phyloP scores from a whole-genome alignment of 2,329 filamentous ascomycete species.

The Calonectria pseudoturangicola region DNA sequence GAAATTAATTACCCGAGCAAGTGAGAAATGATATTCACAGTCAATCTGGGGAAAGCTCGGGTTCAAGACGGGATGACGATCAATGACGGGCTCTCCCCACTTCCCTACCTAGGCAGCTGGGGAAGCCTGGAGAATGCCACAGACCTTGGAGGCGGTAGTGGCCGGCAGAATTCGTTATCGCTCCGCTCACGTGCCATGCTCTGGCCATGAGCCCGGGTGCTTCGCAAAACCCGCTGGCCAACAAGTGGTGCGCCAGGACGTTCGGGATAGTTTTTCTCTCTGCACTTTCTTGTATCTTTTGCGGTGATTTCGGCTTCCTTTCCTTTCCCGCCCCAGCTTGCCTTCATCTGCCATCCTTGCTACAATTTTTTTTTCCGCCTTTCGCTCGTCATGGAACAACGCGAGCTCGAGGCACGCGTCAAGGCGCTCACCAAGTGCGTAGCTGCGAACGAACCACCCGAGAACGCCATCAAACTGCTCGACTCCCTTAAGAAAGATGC shows the following conservation, averaged over 20 bases:
- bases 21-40: not conserved
- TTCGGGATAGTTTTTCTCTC: constrained; percentile 22
- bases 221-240: constrained; percentile 32
- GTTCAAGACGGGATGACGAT: not conserved
- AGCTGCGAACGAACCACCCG: constrained; percentile 82
- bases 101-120: not conserved
- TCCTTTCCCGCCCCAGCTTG: not conserved
- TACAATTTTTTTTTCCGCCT: constrained; percentile 18
- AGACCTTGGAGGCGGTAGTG: constrained; percentile 18
- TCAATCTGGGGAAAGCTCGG: constrained; percentile 22
- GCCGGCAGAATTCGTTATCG: constrained; percentile 15
- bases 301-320: not conserved
- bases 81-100: constrained; percentile 21
- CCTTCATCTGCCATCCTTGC: constrained; percentile 1
- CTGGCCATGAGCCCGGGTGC: constrained; percentile 27
- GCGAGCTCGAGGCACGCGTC: constrained; percentile 85
- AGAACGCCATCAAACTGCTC: constrained; percentile 83
- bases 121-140: constrained; percentile 19
- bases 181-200: constrained; percentile 32
- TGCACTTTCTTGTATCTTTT: constrained; percentile 6
- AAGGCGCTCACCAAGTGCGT: constrained; percentile 88
- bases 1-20: not conserved
- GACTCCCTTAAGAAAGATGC: constrained; percentile 87
- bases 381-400: constrained; percentile 79
- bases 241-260: constrained; percentile 42